Conservation (phyloP, 2,329 filamentous ascomycete genomes). For the Scedosporium aurantiacum region DNA sequence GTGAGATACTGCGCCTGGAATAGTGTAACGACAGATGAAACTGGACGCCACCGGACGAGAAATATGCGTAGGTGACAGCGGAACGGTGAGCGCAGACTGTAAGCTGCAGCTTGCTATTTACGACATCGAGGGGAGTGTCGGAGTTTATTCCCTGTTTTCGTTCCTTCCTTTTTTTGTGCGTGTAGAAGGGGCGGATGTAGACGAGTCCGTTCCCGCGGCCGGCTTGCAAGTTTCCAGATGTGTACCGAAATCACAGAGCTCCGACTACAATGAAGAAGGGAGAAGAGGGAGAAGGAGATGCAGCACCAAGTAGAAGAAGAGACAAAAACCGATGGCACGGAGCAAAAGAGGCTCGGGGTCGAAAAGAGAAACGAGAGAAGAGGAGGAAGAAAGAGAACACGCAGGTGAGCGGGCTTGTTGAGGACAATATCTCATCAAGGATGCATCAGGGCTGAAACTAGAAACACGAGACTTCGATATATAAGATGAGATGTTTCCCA, state of each 20-base stretch:
- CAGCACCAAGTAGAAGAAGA: not conserved
- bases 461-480: not conserved
- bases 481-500: not conserved
- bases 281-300: not conserved
- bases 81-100: not conserved
- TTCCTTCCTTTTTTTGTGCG: not conserved
- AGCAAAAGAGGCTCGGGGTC: not conserved
- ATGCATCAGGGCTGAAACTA: not conserved
- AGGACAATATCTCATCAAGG: not conserved
- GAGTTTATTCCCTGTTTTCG: not conserved
- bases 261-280: not conserved
- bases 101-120: not conserved
- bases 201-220: not conserved
- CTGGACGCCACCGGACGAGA: not conserved
- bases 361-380: not conserved
- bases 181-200: not conserved
- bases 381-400: not conserved
- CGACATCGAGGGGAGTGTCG: not conserved
- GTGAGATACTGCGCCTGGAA: not conserved
- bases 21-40: not conserved
- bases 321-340: not conserved
- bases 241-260: not conserved
- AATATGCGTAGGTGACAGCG: not conserved
- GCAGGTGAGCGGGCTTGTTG: not conserved
- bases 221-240: not conserved